Base-by-base conservation (phyloP, 2,329 filamentous ascomycete genomes). In the Nigrospora osmanthi region DNA sequence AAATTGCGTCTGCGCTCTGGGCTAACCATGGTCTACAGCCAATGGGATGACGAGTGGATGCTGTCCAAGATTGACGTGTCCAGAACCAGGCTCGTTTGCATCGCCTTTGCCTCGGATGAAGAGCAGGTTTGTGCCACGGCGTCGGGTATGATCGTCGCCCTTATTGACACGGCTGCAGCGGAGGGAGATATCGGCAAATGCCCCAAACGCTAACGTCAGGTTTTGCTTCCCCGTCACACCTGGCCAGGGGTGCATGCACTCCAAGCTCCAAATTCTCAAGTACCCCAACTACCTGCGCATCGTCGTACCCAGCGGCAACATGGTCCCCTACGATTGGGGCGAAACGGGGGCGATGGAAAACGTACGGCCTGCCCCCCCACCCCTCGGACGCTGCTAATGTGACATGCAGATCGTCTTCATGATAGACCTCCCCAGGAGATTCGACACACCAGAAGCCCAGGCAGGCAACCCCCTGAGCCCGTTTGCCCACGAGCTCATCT, bases 201-300 rank as follows among this genome's bases (percentile, higher is more conserved):
- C 69, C 11, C 76, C 76, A 15, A 51, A 56, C n/a, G 67, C 34
- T 11, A 37, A 64, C 34, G 72, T 94, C 45, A 78, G 78, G 16
- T 83, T 83, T 45, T 89, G 87, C 59, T 95, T 97, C 58, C 91
- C 91, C 14, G 76, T 77, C 2, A 91, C 96, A 87, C 71, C 80
- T 35, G 78, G 80, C 2, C 71, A 78, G 6, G 84, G 82, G 19
- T 82, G 76, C 55, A 95, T 97, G 89, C 93, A 97, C 64, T 95
- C 89, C 41, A 97, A 98, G 60, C 71, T 97, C 37, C 90, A 95
- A 76, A 66, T 97, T 1, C 73, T 97, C n/a, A 91, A 89, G 55
- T 87, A 89, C 54, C 67, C 76, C 0, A 67, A 67, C 1, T 82
- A 89, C 60, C 65, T 96, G 14, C 80, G 93, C 7, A 73, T 98